phyloP scores from a whole-genome alignment of 345 rosid species.

The Pistacia atlantica region DNA sequence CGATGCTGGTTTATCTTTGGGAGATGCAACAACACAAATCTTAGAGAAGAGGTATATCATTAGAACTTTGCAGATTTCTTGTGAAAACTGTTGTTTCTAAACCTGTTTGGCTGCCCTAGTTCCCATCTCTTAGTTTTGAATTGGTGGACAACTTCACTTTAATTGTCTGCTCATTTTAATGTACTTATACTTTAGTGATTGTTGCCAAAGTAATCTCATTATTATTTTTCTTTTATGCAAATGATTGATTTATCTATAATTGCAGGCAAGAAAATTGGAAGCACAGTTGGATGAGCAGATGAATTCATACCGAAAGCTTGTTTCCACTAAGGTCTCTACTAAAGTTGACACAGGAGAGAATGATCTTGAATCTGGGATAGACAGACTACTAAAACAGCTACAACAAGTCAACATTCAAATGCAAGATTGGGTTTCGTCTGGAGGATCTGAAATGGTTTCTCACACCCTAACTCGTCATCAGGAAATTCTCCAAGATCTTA shows the following conservation, averaged over 20 bases:
- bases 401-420: constrained; percentile 85
- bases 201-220: no score
- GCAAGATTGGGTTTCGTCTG: constrained; percentile 98
- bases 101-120: not conserved
- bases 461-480: constrained; percentile 97
- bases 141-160: not conserved
- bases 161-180: not conserved
- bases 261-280: constrained; percentile 94
- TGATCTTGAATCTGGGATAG: constrained; percentile 83
- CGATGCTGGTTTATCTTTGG: not conserved
- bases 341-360: constrained; percentile 65
- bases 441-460: constrained; percentile 98
- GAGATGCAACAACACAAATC: not conserved
- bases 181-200: not conserved
- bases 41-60: not conserved
- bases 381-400: constrained; percentile 64
- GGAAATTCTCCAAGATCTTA: constrained; percentile 92
- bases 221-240: not conserved
- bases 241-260: not conserved
- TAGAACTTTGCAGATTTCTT: not conserved
- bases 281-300: constrained; percentile 98
- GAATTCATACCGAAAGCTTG: constrained; percentile 83
- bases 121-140: not conserved
- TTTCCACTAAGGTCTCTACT: constrained; percentile 63
- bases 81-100: not conserved